These are phyloP conservation scores for Pseudonectria buxi DNA, from an alignment of 2,329 filamentous ascomycete genomes.

Conservation along the genomic window DNA sequence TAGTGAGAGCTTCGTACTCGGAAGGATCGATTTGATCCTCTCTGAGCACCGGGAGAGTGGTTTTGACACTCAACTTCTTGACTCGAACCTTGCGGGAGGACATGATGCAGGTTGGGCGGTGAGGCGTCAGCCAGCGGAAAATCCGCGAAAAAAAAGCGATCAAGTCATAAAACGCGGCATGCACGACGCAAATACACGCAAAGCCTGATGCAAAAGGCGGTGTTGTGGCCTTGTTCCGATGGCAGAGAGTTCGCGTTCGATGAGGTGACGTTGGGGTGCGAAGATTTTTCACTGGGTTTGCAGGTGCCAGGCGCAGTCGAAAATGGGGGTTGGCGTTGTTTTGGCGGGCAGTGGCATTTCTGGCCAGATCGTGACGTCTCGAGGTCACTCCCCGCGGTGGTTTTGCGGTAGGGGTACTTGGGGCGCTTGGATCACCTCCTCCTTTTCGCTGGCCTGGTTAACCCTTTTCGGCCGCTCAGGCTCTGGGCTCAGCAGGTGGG, in stretches of 20 bases:
- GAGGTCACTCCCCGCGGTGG: conserved; percentile 19
- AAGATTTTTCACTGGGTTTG: conserved; percentile 45
- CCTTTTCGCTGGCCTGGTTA: conserved; percentile 18
- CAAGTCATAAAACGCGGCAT: conserved; percentile 54
- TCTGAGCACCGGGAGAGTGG: conserved; percentile 76
- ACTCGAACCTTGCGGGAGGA: conserved; percentile 66
- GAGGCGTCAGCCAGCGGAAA: conserved; percentile 45
- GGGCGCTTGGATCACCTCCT: conserved; percentile 24
- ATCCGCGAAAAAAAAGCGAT: conserved; percentile 56
- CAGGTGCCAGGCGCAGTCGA: conserved; percentile 15
- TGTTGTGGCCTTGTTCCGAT: conserved; percentile 49
- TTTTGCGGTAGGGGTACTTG: conserved; percentile 22
- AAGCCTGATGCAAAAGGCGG: conserved; percentile 44
- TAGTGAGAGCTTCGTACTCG: conserved; percentile 80
- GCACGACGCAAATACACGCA: conserved; percentile 43
- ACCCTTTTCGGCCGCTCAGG: conserved; percentile 1
- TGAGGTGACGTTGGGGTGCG: conserved; percentile 51
- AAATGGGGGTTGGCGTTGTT: conserved; percentile 5
- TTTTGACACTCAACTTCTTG: conserved; percentile 90
- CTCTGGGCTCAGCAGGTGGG: too few relatives aligned
- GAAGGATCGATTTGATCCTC: conserved; percentile 84
- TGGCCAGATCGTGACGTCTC: too few relatives aligned
- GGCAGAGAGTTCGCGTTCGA: conserved; percentile 39
- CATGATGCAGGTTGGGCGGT: conserved; percentile 42
- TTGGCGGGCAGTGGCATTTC: too few relatives aligned